These are phyloP conservation scores for Aspergillus nomiae DNA, from an alignment of 2,329 filamentous ascomycete species.

Conservation along the genomic window DNA sequence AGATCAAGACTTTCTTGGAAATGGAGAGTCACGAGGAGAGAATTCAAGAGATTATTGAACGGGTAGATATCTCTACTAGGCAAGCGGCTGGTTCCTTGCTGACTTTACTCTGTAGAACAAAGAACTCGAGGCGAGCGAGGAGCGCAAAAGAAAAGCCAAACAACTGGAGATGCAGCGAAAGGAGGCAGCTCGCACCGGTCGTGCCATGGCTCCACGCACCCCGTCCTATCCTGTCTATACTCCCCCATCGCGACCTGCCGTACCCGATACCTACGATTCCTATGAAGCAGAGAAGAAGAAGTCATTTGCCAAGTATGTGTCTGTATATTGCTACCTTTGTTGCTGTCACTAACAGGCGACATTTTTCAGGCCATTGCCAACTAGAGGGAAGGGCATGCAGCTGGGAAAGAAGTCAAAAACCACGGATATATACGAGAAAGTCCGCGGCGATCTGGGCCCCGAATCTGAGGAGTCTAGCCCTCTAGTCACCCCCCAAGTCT, in stretches of 20 bases:
- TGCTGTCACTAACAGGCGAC: conserved; percentile 33
- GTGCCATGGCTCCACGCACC: conserved; percentile 68
- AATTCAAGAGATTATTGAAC: conserved; percentile 96
- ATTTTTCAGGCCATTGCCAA: conserved; percentile 56
- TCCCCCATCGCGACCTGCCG: conserved; percentile 70
- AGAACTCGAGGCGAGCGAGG: conserved; percentile 95
- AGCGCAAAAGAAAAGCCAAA: conserved; percentile 98
- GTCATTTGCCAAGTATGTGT: conserved; percentile 71
- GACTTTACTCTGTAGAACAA: conserved; percentile 70
- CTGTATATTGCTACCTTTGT: neutral
- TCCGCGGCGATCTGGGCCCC: conserved; percentile 85
- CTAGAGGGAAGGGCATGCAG: conserved; percentile 97
- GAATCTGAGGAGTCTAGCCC: conserved; percentile 75
- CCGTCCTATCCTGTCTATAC: conserved; percentile 89
- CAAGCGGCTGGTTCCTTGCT: conserved; percentile 18
- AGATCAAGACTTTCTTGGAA: conserved; percentile 98
- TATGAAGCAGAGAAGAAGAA: conserved; percentile 99
- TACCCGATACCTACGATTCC: conserved; percentile 82
- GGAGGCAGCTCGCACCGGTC: conserved; percentile 79
- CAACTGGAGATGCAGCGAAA: conserved; percentile 99
- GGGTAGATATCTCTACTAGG: conserved; percentile 56
- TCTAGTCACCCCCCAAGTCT: conserved; percentile 63
- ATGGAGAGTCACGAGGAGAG: conserved; percentile 99
- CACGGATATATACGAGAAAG: conserved; percentile 94
- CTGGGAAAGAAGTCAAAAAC: conserved; percentile 98